Conservation (phyloP, 164 flowering plant genomes). For the Hamamelis virginiana region DNA sequence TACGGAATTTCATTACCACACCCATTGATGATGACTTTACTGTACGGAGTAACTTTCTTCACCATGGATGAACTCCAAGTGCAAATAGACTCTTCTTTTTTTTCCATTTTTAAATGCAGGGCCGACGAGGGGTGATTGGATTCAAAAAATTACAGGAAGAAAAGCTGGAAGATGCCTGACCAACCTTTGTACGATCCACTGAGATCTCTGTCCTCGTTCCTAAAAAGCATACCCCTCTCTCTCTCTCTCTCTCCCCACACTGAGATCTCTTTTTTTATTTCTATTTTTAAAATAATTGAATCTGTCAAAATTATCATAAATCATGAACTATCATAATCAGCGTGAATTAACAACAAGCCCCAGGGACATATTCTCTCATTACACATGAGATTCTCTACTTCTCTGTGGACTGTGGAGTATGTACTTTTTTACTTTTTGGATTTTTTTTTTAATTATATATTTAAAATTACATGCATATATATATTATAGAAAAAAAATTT, state of each 20-base stretch:
- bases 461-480: too few relatives aligned
- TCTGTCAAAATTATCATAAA: conserved; percentile 5
- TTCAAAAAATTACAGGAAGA: too few relatives aligned
- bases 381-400: conserved; percentile 4
- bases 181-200: conserved; percentile 5
- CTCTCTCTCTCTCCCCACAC: neutral
- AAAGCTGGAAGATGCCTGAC: conserved; percentile 32
- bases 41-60: too few relatives aligned
- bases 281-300: neutral
- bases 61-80: too few relatives aligned
- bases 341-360: conserved; percentile 6
- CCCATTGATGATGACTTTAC: too few relatives aligned
- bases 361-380: conserved; percentile 12
- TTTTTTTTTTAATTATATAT: too few relatives aligned
- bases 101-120: too few relatives aligned
- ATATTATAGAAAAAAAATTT: too few relatives aligned
- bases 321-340: conserved; percentile 17
- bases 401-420: too few relatives aligned
- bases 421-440: too few relatives aligned
- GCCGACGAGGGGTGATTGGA: conserved; percentile 21
- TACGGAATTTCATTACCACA: too few relatives aligned
- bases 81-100: too few relatives aligned
- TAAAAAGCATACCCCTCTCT: neutral
- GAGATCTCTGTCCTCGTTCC: conserved; percentile 6
- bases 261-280: neutral